Evolutionary conservation across 768 basidiomycete genomes (phyloP).

Genomic region (Collybiopsis luxurians): DNA sequence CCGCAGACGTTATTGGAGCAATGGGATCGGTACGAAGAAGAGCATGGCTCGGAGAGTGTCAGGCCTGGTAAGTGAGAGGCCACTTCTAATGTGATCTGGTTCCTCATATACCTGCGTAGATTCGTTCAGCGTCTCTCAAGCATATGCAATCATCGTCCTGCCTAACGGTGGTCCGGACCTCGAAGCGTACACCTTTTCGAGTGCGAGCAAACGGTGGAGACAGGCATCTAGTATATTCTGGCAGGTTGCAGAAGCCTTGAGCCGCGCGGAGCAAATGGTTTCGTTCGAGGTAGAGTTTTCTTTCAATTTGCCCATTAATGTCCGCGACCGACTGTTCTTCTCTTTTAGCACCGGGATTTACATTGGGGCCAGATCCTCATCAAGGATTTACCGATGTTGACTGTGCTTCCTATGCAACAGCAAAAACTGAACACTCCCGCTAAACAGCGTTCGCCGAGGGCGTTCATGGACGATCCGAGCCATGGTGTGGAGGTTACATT

Average conservation of each 20-base stretch:
- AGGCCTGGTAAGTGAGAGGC: constrained; percentile 64
- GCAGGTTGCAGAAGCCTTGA: constrained; percentile 80
- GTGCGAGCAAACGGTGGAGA: constrained; percentile 62
- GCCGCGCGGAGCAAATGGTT: constrained; percentile 74
- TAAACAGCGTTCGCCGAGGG: constrained; percentile 16
- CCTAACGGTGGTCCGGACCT: constrained; percentile 90
- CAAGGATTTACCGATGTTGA: constrained; percentile 40
- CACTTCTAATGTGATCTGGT: not conserved
- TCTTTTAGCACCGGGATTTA: constrained; percentile 89
- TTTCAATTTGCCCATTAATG: not conserved
- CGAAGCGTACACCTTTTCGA: constrained; percentile 74
- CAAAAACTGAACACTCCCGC: constrained; percentile 30
- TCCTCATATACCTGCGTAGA: constrained; percentile 40
- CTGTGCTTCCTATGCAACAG: constrained; percentile 27
- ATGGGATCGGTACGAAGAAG: constrained; percentile 83
- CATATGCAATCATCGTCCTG: constrained; percentile 87
- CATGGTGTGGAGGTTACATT: constrained; percentile 79
- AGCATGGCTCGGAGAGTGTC: constrained; percentile 79
- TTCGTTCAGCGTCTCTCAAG: constrained; percentile 69
- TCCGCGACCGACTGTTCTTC: constrained; percentile 4
- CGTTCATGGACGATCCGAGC: constrained; percentile 58
- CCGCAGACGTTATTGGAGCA: constrained; percentile 72
- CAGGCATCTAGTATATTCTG: constrained; percentile 89
- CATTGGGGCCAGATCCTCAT: constrained; percentile 97
- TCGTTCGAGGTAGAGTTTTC: constrained; percentile 75